Conservation (phyloP, 495 filamentous ascomycete species). For the Xylaria castorea region DNA sequence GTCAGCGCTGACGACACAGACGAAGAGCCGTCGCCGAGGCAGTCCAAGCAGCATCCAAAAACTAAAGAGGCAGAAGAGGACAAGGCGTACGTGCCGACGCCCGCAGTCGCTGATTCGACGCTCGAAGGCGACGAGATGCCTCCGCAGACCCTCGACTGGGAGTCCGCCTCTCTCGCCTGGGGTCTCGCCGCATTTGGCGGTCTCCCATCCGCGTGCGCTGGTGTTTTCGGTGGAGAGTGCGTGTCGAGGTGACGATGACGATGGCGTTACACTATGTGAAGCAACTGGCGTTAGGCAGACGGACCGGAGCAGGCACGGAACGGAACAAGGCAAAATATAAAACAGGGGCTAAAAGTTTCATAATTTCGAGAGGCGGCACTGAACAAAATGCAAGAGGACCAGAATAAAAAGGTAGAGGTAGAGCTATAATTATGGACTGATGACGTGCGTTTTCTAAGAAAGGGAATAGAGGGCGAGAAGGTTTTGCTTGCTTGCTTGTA, state of each 20-base stretch:
- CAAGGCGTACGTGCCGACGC: conserved; percentile 40
- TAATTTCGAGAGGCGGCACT: background rate
- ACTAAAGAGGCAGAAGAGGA: conserved; percentile 32
- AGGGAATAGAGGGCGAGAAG: background rate
- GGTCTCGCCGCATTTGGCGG: conserved; percentile 49
- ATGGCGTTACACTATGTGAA: background rate
- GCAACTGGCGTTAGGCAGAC: background rate
- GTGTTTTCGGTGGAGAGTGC: conserved; percentile 54
- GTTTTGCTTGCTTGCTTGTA: no score
- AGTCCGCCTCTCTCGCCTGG: conserved; percentile 53
- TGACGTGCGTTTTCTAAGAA: background rate
- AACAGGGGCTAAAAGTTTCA: background rate
- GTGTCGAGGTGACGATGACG: conserved; percentile 41
- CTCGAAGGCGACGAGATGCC: conserved; percentile 43
- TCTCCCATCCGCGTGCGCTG: conserved; percentile 48
- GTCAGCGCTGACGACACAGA: background rate
- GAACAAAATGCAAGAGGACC: background rate
- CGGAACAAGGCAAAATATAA: background rate
- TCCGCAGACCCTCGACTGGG: conserved; percentile 51
- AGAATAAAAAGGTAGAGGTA: background rate
- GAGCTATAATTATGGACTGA: background rate
- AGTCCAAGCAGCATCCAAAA: background rate
- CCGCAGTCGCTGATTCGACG: conserved; percentile 30
- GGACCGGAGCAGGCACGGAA: background rate
- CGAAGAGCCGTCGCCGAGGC: background rate